Evolutionary conservation across 2,329 filamentous ascomycete species (phyloP).

Genomic region (Phialophora tarda): DNA sequence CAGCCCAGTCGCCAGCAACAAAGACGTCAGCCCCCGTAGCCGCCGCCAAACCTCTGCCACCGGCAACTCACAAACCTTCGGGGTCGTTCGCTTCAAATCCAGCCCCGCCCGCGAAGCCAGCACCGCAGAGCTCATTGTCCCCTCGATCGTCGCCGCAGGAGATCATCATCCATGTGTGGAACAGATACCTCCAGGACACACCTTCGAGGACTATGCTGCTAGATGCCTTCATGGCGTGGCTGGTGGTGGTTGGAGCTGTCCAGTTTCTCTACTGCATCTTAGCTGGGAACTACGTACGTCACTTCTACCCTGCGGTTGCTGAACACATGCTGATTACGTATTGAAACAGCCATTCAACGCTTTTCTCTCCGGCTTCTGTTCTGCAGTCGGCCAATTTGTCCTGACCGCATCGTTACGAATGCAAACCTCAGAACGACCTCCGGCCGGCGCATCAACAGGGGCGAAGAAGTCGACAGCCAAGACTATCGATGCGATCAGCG

Average conservation of each 20-base stretch:
- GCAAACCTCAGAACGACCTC: constrained; percentile 70
- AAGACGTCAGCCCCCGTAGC: constrained; percentile 39
- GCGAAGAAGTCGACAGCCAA: constrained; percentile 67
- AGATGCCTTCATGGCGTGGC: constrained; percentile 86
- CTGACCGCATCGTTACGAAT: constrained; percentile 89
- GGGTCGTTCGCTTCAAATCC: constrained; percentile 41
- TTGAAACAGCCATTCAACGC: constrained; percentile 87
- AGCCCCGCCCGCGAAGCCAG: constrained; percentile 40
- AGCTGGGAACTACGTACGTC: constrained; percentile 89
- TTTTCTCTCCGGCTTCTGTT: constrained; percentile 92
- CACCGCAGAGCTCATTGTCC: constrained; percentile 41
- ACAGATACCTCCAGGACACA: constrained; percentile 79
- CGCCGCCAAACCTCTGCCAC: constrained; percentile 41
- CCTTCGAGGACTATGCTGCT: constrained; percentile 90
- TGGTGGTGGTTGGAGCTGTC: constrained; percentile 81
- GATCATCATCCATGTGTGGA: constrained; percentile 72
- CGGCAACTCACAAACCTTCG: constrained; percentile 18
- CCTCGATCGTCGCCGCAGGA: constrained; percentile 54
- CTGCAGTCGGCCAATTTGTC: constrained; percentile 96
- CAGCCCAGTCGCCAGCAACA: constrained; percentile 38
- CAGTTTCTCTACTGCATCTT: constrained; percentile 94
- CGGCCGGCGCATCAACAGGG: constrained; percentile 40
- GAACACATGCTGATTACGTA: not conserved
- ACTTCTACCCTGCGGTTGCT: not conserved
- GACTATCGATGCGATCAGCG: constrained; percentile 39